Evolutionary conservation across 192 early-diverging fungal genomes (phyloP), one percentile per base, ranked within the genome.

Genomic region (Backusella tuberculispora): DNA sequence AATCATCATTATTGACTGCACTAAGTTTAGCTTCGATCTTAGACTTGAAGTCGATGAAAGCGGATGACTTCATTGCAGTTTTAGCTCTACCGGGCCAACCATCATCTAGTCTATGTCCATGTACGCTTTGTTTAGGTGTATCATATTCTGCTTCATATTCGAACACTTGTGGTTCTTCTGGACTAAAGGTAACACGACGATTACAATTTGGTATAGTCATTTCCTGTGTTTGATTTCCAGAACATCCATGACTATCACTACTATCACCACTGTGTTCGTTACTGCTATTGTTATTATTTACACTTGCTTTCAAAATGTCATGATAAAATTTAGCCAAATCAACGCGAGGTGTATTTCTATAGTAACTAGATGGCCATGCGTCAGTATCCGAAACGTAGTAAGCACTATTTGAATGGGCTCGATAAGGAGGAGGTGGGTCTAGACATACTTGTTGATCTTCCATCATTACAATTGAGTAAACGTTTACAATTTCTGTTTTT

Each of bases 91-190:
- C 68, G 9, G 68, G 68, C 68, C 71, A 72, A 1, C 71, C 47
- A 6, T 72, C 71, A 42, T 26, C 41, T 26, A 72, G 10, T 12
- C 53, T 19, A 4, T 10, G 53, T 21, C 21, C 44, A 26, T 60
- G 53, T 26, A 60, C 53, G 9, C 19, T 43, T 63, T 44, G 34
- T 15, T 19, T 6, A 3, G 9, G n/a, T 12, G 34, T 42, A 21
- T 63, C 53, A 12, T 63, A 63, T 64, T 73, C 72, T 65, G 72
- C n/a, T 21, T 73, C 72, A 66, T 73, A 73, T 64, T 73, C 72
- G 45, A 44, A 63, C 0, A 73, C 63, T 19, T 19, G 26, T 26
- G 72, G 72, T 65, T 60, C 40, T 63, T 72, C 71, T 24, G 17
- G 37, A 7, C 50, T 42, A 21, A 72, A 72, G 34, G 45, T 72